phyloP scores from a whole-genome alignment of 2,329 filamentous ascomycete genomes.

The Colletotrichum tofieldiae region DNA sequence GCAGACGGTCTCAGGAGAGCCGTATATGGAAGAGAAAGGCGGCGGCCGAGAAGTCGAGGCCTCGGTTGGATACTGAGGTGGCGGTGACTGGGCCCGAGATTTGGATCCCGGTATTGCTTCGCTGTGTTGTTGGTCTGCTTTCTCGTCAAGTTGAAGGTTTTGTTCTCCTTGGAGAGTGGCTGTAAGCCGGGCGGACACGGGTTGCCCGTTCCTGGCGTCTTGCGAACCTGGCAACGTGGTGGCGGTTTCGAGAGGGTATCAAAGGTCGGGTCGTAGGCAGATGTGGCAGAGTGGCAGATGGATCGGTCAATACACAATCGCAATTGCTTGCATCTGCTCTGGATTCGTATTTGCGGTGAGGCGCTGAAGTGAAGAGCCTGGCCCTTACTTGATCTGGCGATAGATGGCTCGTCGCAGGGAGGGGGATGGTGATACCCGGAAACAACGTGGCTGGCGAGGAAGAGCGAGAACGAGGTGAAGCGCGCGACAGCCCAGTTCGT shows the following conservation, averaged over 20 bases:
- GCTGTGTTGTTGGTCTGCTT: slow-evolving; percentile 26
- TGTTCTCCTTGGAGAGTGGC: slow-evolving; percentile 12
- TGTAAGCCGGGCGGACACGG: slow-evolving; percentile 58
- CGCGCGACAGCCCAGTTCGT: background rate
- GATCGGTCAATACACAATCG: background rate
- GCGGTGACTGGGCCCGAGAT: slow-evolving; percentile 64
- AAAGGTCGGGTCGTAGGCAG: slow-evolving; percentile 17
- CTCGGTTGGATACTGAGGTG: slow-evolving; percentile 73
- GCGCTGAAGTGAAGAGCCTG: background rate
- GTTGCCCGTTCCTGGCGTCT: slow-evolving; percentile 61
- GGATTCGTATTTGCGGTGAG: no score
- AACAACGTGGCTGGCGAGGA: background rate
- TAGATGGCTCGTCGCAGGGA: background rate
- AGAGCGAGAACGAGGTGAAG: background rate
- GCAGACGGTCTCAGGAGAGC: slow-evolving; percentile 56
- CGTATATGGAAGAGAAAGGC: slow-evolving; percentile 74
- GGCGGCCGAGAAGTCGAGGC: slow-evolving; percentile 69
- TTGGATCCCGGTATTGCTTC: slow-evolving; percentile 29
- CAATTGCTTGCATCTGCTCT: background rate
- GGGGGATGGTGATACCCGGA: background rate
- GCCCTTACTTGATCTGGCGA: background rate
- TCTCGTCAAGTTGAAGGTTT: slow-evolving; percentile 33
- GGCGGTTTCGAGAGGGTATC: slow-evolving; percentile 46
- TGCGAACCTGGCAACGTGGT: slow-evolving; percentile 66
- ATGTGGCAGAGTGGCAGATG: background rate